These are phyloP conservation scores for Boletus coccyginus DNA, from an alignment of 768 basidiomycete genomes.

Conservation along the genomic window DNA sequence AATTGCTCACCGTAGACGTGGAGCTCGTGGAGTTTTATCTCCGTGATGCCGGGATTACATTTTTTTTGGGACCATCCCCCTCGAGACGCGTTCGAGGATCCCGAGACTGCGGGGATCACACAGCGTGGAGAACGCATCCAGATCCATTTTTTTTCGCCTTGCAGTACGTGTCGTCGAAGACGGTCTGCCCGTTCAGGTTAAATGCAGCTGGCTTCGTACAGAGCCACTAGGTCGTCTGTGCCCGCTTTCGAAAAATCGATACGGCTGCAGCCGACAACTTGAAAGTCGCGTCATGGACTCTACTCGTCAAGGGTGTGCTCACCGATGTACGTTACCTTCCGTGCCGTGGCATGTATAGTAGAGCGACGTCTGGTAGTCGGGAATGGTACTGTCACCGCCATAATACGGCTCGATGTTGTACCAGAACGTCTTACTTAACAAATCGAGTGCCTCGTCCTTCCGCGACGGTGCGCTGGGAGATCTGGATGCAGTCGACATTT, in stretches of 20 bases:
- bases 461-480: no score
- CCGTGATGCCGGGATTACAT: neutral
- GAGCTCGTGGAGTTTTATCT: slow-evolving; percentile 41
- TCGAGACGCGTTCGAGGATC: neutral
- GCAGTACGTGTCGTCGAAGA: slow-evolving; percentile 20
- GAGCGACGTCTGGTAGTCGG: neutral
- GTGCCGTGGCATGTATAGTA: neutral
- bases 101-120: slow-evolving; percentile 1
- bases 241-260: neutral
- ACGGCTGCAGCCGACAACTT: neutral
- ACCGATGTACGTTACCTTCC: neutral
- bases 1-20: slow-evolving; percentile 41
- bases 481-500: no score
- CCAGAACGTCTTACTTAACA: no score
- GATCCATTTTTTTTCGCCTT: slow-evolving; percentile 46
- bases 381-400: neutral
- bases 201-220: neutral
- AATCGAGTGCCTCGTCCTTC: no score
- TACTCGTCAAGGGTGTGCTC: neutral
- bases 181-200: neutral
- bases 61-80: no score
- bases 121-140: slow-evolving; percentile 26
- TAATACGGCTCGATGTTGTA: neutral
- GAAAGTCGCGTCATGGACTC: no score
- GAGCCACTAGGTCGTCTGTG: neutral